Evolutionary conservation across 768 basidiomycete genomes (phyloP), one percentile per base, ranked within the genome.

Genomic region (Psilocybe cyanescens): DNA sequence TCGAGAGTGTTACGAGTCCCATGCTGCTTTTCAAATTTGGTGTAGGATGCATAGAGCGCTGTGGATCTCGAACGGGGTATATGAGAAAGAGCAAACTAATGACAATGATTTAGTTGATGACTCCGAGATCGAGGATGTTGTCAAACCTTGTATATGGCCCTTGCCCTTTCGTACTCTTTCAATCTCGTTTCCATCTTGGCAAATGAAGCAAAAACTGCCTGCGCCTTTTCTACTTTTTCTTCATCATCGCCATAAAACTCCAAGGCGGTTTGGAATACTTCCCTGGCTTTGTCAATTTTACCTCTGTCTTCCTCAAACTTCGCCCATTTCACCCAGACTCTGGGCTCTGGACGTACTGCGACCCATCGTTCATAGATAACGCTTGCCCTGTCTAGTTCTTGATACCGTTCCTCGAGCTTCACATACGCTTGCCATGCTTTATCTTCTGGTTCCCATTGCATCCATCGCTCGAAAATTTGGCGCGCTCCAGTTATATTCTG

Each of bases 341-440:
- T 81, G 55, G 93, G 92, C 70, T 95, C 93, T 30, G 88, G 86
- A 41, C 83, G 33, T 35, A 93, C 85, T 3, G 86, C 89, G 54
- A 93, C 83, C 92, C 94, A 94, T 8, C 95, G 83, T 70, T 99
- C 97, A 71, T 97, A 97, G 37, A 99, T 90, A n/a, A 89, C 81
- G 60, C 95, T 97, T 2, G 95, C 97, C 8, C 97, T 83, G 67
- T 98, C 97, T 17, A 87, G 76, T 75, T 99, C 97, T 59, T 88
- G 81, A 72, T 99, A 99, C 54, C 97, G 85, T 71, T 91, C 88
- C 78, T 99, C 97, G 73, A 99, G 82, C 79, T 99, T 99, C 82
- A 99, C 93, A 76, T 97, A 99, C n/a, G 95, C 94, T 71, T 95
- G 93, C 97, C 97, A 99, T 2, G 97, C 95, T 79, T 98, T 98